Conservation (phyloP, 1,284 basidiomycete genomes). For the Schizophyllum commune region DNA sequence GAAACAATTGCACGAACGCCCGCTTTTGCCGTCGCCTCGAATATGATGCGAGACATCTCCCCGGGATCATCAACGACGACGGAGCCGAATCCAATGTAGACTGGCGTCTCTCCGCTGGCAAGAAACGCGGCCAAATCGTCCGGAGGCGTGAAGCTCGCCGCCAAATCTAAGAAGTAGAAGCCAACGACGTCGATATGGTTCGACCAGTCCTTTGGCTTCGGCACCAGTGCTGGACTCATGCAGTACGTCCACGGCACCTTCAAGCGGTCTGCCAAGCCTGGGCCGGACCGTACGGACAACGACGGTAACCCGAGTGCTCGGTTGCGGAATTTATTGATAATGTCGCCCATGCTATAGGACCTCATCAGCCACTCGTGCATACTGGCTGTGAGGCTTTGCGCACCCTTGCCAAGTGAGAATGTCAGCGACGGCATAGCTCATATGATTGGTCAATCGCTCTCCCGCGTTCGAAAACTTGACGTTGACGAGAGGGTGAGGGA, state of each 20-base stretch:
- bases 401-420: constrained; percentile 53
- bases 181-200: constrained; percentile 59
- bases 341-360: constrained; percentile 41
- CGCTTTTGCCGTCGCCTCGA: constrained; percentile 45
- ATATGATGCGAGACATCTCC: constrained; percentile 50
- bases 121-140: constrained; percentile 42
- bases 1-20: constrained; percentile 53
- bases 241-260: constrained; percentile 68
- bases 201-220: constrained; percentile 58
- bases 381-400: not conserved
- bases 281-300: constrained; percentile 39
- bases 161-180: constrained; percentile 51
- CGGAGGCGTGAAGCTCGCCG: constrained; percentile 38
- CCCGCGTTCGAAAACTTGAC: constrained; percentile 45
- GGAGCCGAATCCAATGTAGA: constrained; percentile 63
- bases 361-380: not conserved
- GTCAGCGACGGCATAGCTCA: constrained; percentile 50
- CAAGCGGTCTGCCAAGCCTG: constrained; percentile 46
- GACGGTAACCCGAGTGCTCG: constrained; percentile 39
- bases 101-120: constrained; percentile 41
- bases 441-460: constrained; percentile 44
- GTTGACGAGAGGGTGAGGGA: constrained; percentile 59
- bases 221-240: constrained; percentile 56
- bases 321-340: constrained; percentile 54
- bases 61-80: constrained; percentile 55